Evolutionary conservation across 2,329 filamentous ascomycete species (phyloP).

Genomic region (Triangularia setosa): DNA sequence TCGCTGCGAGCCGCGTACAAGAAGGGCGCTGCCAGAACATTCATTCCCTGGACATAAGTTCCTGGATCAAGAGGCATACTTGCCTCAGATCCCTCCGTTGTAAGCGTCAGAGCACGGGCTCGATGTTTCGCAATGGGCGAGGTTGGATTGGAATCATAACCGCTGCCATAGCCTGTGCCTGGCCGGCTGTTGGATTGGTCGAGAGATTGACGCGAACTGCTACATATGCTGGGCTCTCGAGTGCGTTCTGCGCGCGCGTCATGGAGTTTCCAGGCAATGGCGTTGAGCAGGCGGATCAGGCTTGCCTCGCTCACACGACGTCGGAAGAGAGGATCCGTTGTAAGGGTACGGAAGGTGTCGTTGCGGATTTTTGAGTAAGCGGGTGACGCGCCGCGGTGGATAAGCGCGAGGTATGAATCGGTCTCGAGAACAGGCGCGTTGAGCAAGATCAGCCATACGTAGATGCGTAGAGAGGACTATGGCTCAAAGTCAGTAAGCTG

Average conservation of each 20-base stretch:
- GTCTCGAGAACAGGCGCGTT: conserved; percentile 81
- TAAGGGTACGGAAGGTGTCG: conserved; percentile 94
- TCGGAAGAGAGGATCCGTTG: conserved; percentile 95
- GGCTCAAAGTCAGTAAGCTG: background rate
- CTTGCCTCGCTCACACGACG: conserved; percentile 93
- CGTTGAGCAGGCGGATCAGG: conserved; percentile 89
- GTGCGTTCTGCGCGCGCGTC: conserved; percentile 62
- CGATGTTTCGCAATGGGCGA: conserved; percentile 47
- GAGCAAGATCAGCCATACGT: conserved; percentile 92
- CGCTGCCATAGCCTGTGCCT: conserved; percentile 26
- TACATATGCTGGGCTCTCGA: conserved; percentile 35
- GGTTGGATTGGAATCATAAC: conserved; percentile 31
- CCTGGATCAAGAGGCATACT: conserved; percentile 61
- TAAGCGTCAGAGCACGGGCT: conserved; percentile 56
- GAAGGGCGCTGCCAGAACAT: conserved; percentile 92
- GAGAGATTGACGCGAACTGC: conserved; percentile 26
- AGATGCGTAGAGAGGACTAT: conserved; percentile 88
- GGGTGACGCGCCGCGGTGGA: conserved; percentile 89
- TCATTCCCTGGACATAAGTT: conserved; percentile 98
- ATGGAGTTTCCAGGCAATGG: conserved; percentile 88
- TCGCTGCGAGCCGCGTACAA: conserved; percentile 92
- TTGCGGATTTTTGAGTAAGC: conserved; percentile 98
- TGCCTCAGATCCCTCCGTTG: conserved; percentile 60
- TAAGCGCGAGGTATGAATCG: conserved; percentile 81
- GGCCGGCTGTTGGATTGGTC: conserved; percentile 23